Base-by-base conservation (phyloP, 805 yeast species). In the Lipomyces yamadae region DNA sequence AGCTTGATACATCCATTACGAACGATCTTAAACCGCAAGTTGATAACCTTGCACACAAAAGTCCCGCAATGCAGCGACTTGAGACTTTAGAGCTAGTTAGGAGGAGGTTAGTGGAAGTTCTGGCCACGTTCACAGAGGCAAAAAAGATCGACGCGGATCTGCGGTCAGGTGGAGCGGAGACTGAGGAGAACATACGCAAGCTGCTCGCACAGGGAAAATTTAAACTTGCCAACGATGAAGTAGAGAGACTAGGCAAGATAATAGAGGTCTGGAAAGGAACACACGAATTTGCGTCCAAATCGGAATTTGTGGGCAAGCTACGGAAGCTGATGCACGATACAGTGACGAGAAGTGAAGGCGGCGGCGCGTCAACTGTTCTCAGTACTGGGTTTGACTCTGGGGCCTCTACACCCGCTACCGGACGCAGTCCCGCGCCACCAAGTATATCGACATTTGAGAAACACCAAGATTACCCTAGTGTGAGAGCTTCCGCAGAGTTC, bases 11-110 rank as follows among this genome's bases (percentile, higher is more conserved):
- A 13, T 32, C 63, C 15, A 45, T 68, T 33, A 45, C 33, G 32
- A 52, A 54, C 15, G 64, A 63, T 29, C 37, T 68, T 6, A 53
- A 59, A 34, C 71, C 70, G 24, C 56, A 15, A 34, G 70, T 68
- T n/a, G 50, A 32, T 34, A 61, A 67, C 52, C 42, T 68, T 6
- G 60, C 71, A 13, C 50, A 18, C 8, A 68, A 68, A 58, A 66
- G 61, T 33, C 59, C 62, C 5, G 68, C 71, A 4, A 68, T 68
- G 70, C 65, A 63, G 60, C 24, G 70, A 39, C 62, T 68, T 13
- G 71, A 65, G 57, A 68, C 37, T 66, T 64, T 68, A 18, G 71
- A 68, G 29, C 62, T 68, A 10, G 70, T 68, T 13, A 62, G 71
- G n/a, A 39, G 64, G 53, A 48, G 71, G 56, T 62, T 68, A 29